Percentiles rank a stretch among this genome's conserved stretches.
Evolutionary conservation across 495 filamentous ascomycete genomes (phyloP).

Genomic region (Hypoxylon crocopeplum): DNA sequence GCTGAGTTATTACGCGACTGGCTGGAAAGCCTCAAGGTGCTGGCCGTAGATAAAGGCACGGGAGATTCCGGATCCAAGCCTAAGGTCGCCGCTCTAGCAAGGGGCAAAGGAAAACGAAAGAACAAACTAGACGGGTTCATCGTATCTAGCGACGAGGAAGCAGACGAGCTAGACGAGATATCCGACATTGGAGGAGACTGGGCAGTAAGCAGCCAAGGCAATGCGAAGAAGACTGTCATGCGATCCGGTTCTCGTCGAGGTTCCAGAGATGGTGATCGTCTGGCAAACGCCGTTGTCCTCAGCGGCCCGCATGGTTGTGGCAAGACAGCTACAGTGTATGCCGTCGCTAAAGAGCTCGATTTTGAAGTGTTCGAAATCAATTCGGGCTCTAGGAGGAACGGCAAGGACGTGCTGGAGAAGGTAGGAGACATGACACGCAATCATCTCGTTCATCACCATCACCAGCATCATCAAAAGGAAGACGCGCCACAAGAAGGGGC

Average conservation of each 20-base stretch:
- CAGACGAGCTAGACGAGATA: constrained; percentile 74
- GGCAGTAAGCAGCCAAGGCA: constrained; percentile 45
- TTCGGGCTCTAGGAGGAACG: constrained; percentile 78
- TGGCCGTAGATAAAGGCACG: constrained; percentile 72
- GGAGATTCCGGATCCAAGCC: constrained; percentile 51
- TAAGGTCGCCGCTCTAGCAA: constrained; percentile 50
- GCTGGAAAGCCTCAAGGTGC: constrained; percentile 77
- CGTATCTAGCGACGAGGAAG: constrained; percentile 83
- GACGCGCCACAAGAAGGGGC: constrained; percentile 28
- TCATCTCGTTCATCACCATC: constrained; percentile 72
- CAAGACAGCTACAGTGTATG: constrained; percentile 92
- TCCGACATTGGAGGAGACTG: constrained; percentile 69
- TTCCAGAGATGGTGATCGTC: constrained; percentile 52
- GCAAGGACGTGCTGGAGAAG: constrained; percentile 87
- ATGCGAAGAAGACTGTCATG: constrained; percentile 66
- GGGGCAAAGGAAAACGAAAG: constrained; percentile 72
- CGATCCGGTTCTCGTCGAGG: constrained; percentile 54
- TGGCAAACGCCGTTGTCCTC: constrained; percentile 73
- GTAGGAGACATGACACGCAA: constrained; percentile 97
- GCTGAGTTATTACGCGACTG: constrained; percentile 78
- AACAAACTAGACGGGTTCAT: constrained; percentile 86
- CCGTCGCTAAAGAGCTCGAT: constrained; percentile 92
- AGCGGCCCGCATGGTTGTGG: constrained; percentile 92
- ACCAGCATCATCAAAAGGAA: constrained; percentile 47
- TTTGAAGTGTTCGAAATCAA: constrained; percentile 98